These are phyloP conservation scores for Rosa chinensis DNA, from an alignment of 306 rosid genomes.

Conservation along the genomic window DNA sequence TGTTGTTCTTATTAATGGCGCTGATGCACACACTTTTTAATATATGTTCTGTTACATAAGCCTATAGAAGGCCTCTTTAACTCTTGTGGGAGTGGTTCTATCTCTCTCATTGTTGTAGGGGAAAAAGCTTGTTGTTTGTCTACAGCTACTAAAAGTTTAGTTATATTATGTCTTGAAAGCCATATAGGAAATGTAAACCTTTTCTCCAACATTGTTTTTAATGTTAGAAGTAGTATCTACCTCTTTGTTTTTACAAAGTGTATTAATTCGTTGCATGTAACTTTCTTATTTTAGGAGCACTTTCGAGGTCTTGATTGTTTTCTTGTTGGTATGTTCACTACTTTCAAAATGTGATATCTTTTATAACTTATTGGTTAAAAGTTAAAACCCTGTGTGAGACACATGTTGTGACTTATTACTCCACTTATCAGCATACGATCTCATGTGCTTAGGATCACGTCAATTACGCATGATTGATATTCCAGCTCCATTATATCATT, in stretches of 20 bases:
- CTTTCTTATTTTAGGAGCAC: conserved; percentile 62
- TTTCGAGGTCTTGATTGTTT: conserved; percentile 94
- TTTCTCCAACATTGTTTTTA: neutral
- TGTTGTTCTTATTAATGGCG: too few relatives aligned
- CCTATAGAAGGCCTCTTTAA: too few relatives aligned
- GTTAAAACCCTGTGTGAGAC: too few relatives aligned
- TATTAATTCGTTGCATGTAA: conserved; percentile 13
- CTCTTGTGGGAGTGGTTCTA: too few relatives aligned
- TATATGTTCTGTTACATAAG: too few relatives aligned
- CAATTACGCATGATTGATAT: neutral
- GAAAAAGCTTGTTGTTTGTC: conserved; percentile 73
- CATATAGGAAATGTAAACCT: conserved; percentile 74
- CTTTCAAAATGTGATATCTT: neutral
- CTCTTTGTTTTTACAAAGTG: neutral
- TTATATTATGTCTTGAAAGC: conserved; percentile 82
- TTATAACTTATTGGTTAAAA: neutral
- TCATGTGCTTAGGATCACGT: too few relatives aligned
- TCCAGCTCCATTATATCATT: neutral
- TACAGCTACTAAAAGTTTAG: conserved; percentile 96
- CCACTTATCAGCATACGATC: too few relatives aligned
- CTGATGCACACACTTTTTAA: too few relatives aligned
- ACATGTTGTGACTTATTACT: too few relatives aligned
- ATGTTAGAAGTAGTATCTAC: conserved; percentile 5
- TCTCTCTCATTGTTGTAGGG: too few relatives aligned
- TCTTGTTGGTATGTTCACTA: conserved; percentile 43